Percentiles rank a stretch among this genome's conserved stretches.
phyloP scores from a whole-genome alignment of 306 rosid species.

The Medicago arabica region DNA sequence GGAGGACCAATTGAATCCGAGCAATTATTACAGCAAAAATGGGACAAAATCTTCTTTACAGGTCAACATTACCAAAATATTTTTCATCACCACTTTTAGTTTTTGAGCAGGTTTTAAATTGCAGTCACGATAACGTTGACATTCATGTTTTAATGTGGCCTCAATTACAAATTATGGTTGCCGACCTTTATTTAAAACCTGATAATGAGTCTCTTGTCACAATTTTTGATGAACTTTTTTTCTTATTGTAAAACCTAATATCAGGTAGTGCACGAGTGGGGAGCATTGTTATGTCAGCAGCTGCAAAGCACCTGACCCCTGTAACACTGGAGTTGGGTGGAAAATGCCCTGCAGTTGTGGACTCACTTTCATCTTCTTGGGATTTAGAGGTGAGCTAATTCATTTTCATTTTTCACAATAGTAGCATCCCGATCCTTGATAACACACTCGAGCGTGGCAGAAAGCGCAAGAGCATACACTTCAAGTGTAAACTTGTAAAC shows the following conservation, averaged over 20 bases:
- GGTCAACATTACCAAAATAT: conserved; percentile 39
- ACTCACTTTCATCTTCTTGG: conserved; percentile 68
- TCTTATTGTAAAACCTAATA: not conserved
- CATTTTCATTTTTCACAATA: not conserved
- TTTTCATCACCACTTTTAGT: not conserved
- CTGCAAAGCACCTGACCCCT: conserved; percentile 73
- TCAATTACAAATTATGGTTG: not conserved
- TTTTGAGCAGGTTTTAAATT: not conserved
- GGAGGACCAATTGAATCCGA: conserved; percentile 61
- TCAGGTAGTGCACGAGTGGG: conserved; percentile 72
- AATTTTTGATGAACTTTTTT: not conserved
- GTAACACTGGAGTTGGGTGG: conserved; percentile 80
- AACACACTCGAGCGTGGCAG: no score
- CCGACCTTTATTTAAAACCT: not conserved
- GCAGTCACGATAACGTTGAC: not conserved
- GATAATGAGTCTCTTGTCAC: not conserved
- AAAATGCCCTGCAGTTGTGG: conserved; percentile 80
- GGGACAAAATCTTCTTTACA: conserved; percentile 87
- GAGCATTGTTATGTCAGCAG: conserved; percentile 68
- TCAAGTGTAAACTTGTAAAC: no score
- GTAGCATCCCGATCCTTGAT: not conserved
- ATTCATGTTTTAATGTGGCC: not conserved
- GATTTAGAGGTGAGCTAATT: conserved; percentile 49
- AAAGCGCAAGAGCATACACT: no score
- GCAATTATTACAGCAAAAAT: conserved; percentile 53